Percentiles rank a stretch among this genome's conserved stretches.
Conservation (phyloP, 257 asterid species). For the Marsdenia floribunda region DNA sequence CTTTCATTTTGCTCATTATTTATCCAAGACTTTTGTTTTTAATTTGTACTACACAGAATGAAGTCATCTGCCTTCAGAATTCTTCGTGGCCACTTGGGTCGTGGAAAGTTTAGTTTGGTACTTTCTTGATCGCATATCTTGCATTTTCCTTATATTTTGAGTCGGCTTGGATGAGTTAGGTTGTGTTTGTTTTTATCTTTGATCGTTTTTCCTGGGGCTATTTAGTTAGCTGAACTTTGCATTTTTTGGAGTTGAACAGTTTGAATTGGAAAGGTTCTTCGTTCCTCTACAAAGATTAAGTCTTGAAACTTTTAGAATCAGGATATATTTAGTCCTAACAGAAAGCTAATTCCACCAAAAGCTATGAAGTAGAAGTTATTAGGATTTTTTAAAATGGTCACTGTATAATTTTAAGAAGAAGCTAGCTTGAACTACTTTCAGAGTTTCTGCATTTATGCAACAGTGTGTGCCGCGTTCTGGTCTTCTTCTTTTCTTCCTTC, state of each 20-base stretch:
- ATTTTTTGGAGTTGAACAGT: not conserved
- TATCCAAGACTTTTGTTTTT: not conserved
- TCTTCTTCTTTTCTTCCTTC: not conserved
- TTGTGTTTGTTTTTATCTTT: not conserved
- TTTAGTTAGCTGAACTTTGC: not conserved
- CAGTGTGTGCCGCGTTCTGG: not conserved
- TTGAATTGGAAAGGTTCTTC: not conserved
- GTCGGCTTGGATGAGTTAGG: not conserved
- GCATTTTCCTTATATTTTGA: not conserved
- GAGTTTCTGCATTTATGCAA: not conserved
- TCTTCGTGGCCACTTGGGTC: conserved; percentile 33
- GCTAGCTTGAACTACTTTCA: not conserved
- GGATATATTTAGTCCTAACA: not conserved
- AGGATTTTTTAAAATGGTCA: not conserved
- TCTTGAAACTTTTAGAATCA: not conserved
- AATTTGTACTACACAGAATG: conserved; percentile 32
- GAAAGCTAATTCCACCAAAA: not conserved
- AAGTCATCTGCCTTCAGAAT: conserved; percentile 42
- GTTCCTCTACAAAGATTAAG: not conserved
- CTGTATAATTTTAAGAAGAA: not conserved
- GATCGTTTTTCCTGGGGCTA: not conserved
- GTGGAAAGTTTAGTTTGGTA: conserved; percentile 41
- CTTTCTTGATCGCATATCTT: not conserved
- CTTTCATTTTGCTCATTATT: not conserved
- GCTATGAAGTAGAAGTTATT: not conserved